Base-by-base conservation (phyloP, 2,329 filamentous ascomycete genomes). In the Trichoderma atroviride region DNA sequence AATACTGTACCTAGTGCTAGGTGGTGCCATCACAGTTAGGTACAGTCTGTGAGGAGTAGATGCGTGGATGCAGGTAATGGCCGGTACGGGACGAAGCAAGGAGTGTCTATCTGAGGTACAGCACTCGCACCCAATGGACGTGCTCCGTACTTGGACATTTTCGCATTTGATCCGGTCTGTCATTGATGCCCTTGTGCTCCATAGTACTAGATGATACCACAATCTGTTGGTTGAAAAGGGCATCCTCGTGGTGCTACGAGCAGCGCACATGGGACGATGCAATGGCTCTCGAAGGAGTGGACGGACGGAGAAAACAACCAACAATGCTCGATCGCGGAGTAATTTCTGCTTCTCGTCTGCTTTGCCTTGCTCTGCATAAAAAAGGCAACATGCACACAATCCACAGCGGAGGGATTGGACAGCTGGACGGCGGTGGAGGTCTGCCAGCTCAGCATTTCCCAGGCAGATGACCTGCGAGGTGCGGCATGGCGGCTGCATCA, bases 381-480 rank as follows among this genome's bases (percentile, higher is more conserved):
- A 13, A 43, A 43, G n/a, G 40, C 40, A n/a, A 50, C 47, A 24
- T 50, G 11, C 47, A 50, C 47, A 29, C 63, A 43, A 43, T 43
- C 57, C 57, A 59, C 57, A 62, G 40, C 59, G 47, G 59, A 64
- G 43, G 43, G 47, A 55, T 37, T 31, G 50, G 31, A 66, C 43
- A 56, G 69, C 63, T 60, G 71, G 43, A 43, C 68, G 70, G 65
- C 61, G 68, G 66, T 70, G 70, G 71, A 74, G 72, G 72, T 65
- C 71, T 77, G 77, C 77, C 78, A 80, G 70, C 78, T 79, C 78
- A 80, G 76, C 78, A 78, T 72, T 74, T 71, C 69, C 60, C 70
- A 71, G 72, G 77, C 78, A 80, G 78, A 80, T 80, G 78, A 80
- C 78, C 78, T 68, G 31, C 53, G 43, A 70, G 56, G 37, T 37